phyloP scores from a whole-genome alignment of 306 rosid genomes.

The Senna tora region DNA sequence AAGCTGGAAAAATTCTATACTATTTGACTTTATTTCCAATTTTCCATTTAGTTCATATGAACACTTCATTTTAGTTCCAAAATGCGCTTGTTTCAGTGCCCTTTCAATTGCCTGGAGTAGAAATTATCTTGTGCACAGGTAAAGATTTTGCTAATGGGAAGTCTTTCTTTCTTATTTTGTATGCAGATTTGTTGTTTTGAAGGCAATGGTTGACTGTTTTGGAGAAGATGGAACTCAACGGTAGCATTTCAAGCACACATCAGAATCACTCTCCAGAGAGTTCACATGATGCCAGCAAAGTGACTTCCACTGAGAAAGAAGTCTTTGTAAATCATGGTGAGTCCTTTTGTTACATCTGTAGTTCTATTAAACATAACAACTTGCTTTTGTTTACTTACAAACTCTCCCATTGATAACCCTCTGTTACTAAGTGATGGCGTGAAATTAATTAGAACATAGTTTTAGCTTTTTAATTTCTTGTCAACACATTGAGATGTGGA shows the following conservation, averaged over 20 bases:
- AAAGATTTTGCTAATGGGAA: not conserved
- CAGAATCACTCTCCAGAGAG: conserved; percentile 45
- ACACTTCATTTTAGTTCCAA: not conserved
- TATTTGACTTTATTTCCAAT: conserved; percentile 2
- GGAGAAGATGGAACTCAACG: conserved; percentile 52
- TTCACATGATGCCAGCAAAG: conserved; percentile 39
- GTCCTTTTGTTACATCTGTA: not conserved
- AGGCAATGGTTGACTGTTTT: conserved; percentile 50
- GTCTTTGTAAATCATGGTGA: conserved; percentile 60
- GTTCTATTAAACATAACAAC: not conserved
- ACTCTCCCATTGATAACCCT: not conserved
- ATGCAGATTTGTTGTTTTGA: conserved; percentile 36
- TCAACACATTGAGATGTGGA: not conserved
- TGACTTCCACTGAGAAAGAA: conserved; percentile 43
- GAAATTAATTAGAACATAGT: not conserved
- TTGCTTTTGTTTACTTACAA: not conserved
- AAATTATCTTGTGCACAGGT: conserved; percentile 18
- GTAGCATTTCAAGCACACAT: conserved; percentile 45
- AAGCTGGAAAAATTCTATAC: not conserved
- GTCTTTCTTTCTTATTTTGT: conserved; percentile 30
- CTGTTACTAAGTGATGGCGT: not conserved
- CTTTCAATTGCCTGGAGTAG: conserved; percentile 22
- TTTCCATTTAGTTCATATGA: not conserved
- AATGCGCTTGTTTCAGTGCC: not conserved
- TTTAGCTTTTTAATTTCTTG: not conserved